Evolutionary conservation across 2,329 filamentous ascomycete species (phyloP), one percentile per base, ranked within the genome.

Genomic region (Diaporthe citrichinensis): DNA sequence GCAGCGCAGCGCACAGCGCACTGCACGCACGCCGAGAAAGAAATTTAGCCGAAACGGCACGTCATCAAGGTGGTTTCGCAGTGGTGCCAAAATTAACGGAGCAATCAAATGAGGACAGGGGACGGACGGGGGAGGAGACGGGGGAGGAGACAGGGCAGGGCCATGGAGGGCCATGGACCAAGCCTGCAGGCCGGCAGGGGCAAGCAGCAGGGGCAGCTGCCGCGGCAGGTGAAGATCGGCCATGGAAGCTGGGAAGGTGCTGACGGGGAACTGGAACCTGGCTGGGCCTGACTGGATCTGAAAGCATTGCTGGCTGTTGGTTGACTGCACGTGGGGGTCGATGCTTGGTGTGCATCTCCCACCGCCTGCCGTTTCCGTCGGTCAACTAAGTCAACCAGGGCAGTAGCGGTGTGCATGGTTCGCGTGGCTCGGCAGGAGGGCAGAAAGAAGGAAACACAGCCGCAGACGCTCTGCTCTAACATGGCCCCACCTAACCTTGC

Each of bases 31-130:
- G n/a, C 49, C 28, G 41, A 75, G 17, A 31, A 67, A 71, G 68
- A 73, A 65, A 75, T 75, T 72, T 72, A 76, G 71, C 73, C 75
- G 53, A 75, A 65, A 73, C 75, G 59, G 75, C 74, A 76, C 75
- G 75, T 75, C 75, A 75, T 76, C 68, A 75, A 69, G 44, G 28
- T 49, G 71, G 71, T 73, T 65, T 73, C 71, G 71, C 71, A 62
- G 71, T 73, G 71, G 65, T 68, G 49, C 71, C 71, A 73, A 65
- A 62, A 44, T 73, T 65, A 73, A 73, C 59, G 34, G 59, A 73
- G 57, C 71, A 62, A 62, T 61, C 57, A 62, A 65, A 73, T 62
- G 46, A 73, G 58, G 36, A 62, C 71, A 73, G 58, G 20, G 71
- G 46, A 31, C 9, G 23, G 39, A 51, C 10, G 44, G 20, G 28